Evolutionary conservation across 352 stramenopile genomes (phyloP).

Genomic region (Phytophthora podocarpi): DNA sequence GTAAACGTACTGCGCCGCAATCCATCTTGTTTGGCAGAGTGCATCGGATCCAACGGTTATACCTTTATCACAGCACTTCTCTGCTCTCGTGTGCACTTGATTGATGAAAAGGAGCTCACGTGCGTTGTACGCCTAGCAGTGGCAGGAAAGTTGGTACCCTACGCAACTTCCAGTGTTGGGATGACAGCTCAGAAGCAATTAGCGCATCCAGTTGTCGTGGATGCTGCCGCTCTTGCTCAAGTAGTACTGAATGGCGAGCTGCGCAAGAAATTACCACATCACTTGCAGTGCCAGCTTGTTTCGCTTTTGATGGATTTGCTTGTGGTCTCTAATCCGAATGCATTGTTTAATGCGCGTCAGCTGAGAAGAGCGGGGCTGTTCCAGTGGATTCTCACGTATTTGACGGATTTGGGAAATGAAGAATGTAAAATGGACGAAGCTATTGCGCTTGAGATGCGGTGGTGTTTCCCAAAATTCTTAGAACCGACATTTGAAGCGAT

Average conservation of each 20-base stretch:
- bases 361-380: constrained; percentile 57
- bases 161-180: constrained; percentile 1
- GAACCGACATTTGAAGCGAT: constrained; percentile 47
- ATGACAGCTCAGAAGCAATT: background rate
- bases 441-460: constrained; percentile 40
- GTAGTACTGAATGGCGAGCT: constrained; percentile 60
- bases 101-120: constrained; percentile 56
- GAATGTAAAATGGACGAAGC: constrained; percentile 37
- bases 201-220: constrained; percentile 52
- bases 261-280: constrained; percentile 39
- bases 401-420: constrained; percentile 58
- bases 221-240: constrained; percentile 53
- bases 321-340: constrained; percentile 61
- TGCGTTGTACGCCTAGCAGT: constrained; percentile 53
- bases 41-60: constrained; percentile 64
- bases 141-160: constrained; percentile 38
- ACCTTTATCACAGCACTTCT: constrained; percentile 55
- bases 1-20: constrained; percentile 57
- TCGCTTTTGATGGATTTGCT: constrained; percentile 52
- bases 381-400: constrained; percentile 60
- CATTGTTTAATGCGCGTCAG: constrained; percentile 79
- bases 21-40: constrained; percentile 61
- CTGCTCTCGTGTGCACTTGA: constrained; percentile 40
- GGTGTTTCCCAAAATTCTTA: constrained; percentile 60
- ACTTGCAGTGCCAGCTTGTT: constrained; percentile 62